Conservation (phyloP, 768 basidiomycete species). For the Jaapia argillacea region DNA sequence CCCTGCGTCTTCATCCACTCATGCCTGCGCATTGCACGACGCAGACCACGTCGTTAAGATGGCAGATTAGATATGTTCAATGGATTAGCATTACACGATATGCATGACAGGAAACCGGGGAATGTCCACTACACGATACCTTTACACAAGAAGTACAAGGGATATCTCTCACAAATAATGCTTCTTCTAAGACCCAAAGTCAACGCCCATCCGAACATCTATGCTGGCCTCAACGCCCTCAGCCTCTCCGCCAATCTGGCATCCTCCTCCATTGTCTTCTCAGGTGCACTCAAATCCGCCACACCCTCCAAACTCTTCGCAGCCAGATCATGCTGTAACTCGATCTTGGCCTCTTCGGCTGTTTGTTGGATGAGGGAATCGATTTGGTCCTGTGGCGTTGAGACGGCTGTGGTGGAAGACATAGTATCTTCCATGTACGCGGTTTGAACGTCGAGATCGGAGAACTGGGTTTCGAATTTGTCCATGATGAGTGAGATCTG, state of each 20-base stretch:
- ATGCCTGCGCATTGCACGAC: too few relatives aligned
- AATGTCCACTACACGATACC: too few relatives aligned
- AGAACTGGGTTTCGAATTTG: conserved; percentile 94
- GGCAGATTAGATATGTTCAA: too few relatives aligned
- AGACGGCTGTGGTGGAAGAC: conserved; percentile 83
- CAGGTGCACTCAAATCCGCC: conserved; percentile 45
- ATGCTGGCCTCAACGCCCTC: conserved; percentile 77
- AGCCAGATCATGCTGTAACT: conserved; percentile 85
- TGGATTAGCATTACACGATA: too few relatives aligned
- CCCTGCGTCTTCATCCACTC: too few relatives aligned
- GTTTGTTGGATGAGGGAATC: conserved; percentile 87
- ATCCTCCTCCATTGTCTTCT: conserved; percentile 58
- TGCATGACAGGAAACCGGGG: too few relatives aligned
- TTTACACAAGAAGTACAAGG: too few relatives aligned
- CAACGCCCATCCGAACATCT: too few relatives aligned
- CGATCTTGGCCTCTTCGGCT: conserved; percentile 95
- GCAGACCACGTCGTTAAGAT: too few relatives aligned
- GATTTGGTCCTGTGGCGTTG: conserved; percentile 96
- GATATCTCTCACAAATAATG: too few relatives aligned
- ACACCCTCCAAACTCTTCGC: conserved; percentile 49
- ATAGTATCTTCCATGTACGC: conserved; percentile 98
- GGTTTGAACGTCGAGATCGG: conserved; percentile 96
- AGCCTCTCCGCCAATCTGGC: conserved; percentile 75
- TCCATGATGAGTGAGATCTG: conserved; percentile 99
- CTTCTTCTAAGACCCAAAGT: too few relatives aligned